Base-by-base conservation (phyloP, 2,329 filamentous ascomycete genomes). In the Curvularia sp. region DNA sequence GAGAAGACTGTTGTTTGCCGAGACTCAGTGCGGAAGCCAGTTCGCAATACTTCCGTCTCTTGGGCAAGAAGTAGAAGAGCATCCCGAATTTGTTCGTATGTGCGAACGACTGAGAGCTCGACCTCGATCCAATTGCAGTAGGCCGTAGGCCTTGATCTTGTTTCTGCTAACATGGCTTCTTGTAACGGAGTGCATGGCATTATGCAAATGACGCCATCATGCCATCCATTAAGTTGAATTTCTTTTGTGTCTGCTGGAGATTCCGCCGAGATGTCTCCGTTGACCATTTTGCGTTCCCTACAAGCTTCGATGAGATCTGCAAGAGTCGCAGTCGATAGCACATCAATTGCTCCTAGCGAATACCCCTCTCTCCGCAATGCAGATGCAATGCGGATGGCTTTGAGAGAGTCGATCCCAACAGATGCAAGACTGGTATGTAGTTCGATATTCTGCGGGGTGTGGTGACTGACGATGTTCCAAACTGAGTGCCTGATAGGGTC, bases 41-140 rank as follows among this genome's bases (percentile, higher is more conserved):
- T 88, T 12, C 92, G 85, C 1, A 97, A 77, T 18, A 92, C 85
- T 43, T 88, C 82, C 66, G 93, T 93, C 9, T 65, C 49, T 2
- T 58, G 50, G 5, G 64, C 67, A 20, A 79, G 63, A 12, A 35
- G 33, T 20, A 57, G 35, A 1, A 78, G 43, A 28, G 63, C 63
- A 1, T 76, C 67, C 1, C 72, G 71, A 5, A 92, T 74, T 12
- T 79, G 61, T 3, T 57, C 33, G 38, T 67, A 71, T 1, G 60
- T 64, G 0, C 78, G 69, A 0, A 67, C 60, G 0, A 73, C 44
- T 0, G 81, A 72, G 10, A 90, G 77, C n/a, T 85, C 79, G 1
- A 96, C 73, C 65, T 90, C 85, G 10, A 95, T 79, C 80, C 88
- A 88, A 66, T 97, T 97, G 77, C 89, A 90, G 71, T 97, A 97